Base-by-base conservation (phyloP, 2,329 filamentous ascomycete genomes). In the Exophiala mesophila region DNA sequence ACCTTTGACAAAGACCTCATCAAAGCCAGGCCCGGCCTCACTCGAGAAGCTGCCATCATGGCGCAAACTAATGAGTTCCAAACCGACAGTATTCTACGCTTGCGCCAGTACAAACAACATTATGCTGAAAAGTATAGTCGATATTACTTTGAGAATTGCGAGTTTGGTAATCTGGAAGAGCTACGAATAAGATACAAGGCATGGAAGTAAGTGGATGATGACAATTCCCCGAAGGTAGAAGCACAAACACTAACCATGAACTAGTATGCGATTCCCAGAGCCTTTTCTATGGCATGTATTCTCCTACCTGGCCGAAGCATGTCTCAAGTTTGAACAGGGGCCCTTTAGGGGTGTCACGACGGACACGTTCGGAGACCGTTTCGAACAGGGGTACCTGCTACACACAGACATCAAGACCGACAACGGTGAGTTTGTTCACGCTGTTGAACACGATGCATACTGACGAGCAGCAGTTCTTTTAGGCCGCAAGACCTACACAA, bases 231-330 rank as follows among this genome's bases (percentile, higher is more conserved):
- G n/a, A n/a, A n/a, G n/a, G n/a, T n/a, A n/a, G n/a, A n/a, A n/a
- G n/a, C n/a, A n/a, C n/a, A n/a, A 24, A 19, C 15, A 29, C 18
- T 16, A 15, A 15, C 29, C 23, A 21, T 33, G 21, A 39, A 15
- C 7, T 33, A 45, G 45, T 23, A 44, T 31, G 20, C 41, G 47
- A 24, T 35, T 53, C 12, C 50, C 50, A 6, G 50, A 53, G 23
- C 20, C 35, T 6, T 53, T 53, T 16, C 29, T 53, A 12, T 53
- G 50, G 50, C 42, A 45, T 24, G 36, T 38, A 5, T 53, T 53
- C 47, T 30, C 34, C 23, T 36, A 17, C 30, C 41, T 52, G 9
- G 44, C 41, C 17, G 17, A 50, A 13, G 40, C 31, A 1, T 45
- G 42, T 44, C 16, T 34, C 6, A 39, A 40, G 16, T 39, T 42